Percentiles rank a stretch among this genome's conserved stretches.
Evolutionary conservation across 192 early-diverging fungal genomes (phyloP).

Genomic region (Gigaspora rosea): DNA sequence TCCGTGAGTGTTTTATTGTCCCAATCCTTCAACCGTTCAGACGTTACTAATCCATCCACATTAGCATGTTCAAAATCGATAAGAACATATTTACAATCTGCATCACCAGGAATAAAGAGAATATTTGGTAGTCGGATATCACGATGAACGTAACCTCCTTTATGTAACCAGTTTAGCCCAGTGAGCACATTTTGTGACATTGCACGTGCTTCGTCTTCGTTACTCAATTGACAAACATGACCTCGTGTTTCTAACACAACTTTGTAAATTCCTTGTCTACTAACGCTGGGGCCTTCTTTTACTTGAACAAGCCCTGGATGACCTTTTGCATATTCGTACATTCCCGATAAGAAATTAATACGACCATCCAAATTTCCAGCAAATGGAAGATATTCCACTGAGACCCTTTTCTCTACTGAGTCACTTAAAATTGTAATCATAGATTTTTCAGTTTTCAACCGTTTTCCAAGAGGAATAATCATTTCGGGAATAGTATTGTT

Average conservation of each 20-base stretch:
- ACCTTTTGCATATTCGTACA: conserved; percentile 15
- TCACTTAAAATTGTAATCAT: conserved; percentile 17
- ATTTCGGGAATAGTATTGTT: conserved; percentile 15
- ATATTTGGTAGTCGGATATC: conserved; percentile 12
- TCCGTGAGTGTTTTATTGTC: conserved; percentile 5
- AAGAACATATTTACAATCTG: conserved; percentile 21
- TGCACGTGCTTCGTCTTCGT: not conserved
- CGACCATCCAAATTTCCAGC: not conserved
- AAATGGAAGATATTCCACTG: conserved; percentile 19
- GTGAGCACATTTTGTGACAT: conserved; percentile 1
- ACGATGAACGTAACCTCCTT: too few relatives aligned
- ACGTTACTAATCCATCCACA: conserved; percentile 18
- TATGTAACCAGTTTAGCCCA: conserved; percentile 1
- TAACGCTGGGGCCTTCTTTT: not conserved
- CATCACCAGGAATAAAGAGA: conserved; percentile 11
- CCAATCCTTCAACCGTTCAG: conserved; percentile 21
- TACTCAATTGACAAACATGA: conserved; percentile 4
- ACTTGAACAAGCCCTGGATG: conserved; percentile 14
- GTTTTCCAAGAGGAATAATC: conserved; percentile 24
- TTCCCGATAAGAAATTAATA: conserved; percentile 6
- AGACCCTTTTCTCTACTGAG: conserved; percentile 27
- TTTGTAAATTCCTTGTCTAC: conserved; percentile 18
- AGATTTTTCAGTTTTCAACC: conserved; percentile 16
- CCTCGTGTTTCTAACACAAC: conserved; percentile 19
- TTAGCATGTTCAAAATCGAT: conserved; percentile 29